Evolutionary conservation across 345 rosid species (phyloP).

Genomic region (Geranium rotundifolium): DNA sequence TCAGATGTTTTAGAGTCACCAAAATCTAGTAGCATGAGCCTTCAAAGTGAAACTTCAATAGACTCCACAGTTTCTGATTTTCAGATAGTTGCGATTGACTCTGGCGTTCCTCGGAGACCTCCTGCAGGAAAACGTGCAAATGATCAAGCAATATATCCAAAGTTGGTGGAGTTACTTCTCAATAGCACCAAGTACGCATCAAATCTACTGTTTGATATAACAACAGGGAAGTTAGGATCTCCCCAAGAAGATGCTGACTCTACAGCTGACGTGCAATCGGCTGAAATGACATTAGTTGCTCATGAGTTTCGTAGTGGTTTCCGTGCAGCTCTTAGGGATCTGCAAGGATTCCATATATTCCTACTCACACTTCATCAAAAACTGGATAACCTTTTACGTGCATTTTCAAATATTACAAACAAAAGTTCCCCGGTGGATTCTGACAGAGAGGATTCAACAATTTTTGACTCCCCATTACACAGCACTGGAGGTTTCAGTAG

Average conservation of each 20-base stretch:
- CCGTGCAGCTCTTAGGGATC: conserved; percentile 80
- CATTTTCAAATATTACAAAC: conserved; percentile 56
- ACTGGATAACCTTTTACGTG: conserved; percentile 60
- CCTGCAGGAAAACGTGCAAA: conserved; percentile 94
- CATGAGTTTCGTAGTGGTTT: conserved; percentile 76
- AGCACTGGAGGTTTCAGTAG: conserved; percentile 23
- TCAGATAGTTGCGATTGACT: conserved; percentile 80
- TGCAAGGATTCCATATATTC: conserved; percentile 88
- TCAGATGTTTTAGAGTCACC: conserved; percentile 63
- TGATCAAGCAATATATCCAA: conserved; percentile 85
- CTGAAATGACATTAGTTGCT: conserved; percentile 34
- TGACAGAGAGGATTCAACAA: conserved; percentile 60
- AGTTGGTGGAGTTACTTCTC: conserved; percentile 81
- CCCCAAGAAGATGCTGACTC: conserved; percentile 27
- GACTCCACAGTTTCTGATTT: conserved; percentile 35
- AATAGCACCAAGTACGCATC: conserved; percentile 60
- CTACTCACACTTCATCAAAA: conserved; percentile 89
- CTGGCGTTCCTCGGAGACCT: conserved; percentile 94
- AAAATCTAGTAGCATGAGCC: conserved; percentile 34
- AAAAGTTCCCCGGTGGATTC: conserved; percentile 47
- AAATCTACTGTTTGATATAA: conserved; percentile 64
- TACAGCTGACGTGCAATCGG: conserved; percentile 13
- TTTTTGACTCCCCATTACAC: conserved; percentile 55
- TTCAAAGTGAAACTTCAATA: conserved; percentile 42
- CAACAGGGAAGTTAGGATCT: conserved; percentile 68